phyloP scores from a whole-genome alignment of 345 rosid species.

The Moricandia moricandioides region DNA sequence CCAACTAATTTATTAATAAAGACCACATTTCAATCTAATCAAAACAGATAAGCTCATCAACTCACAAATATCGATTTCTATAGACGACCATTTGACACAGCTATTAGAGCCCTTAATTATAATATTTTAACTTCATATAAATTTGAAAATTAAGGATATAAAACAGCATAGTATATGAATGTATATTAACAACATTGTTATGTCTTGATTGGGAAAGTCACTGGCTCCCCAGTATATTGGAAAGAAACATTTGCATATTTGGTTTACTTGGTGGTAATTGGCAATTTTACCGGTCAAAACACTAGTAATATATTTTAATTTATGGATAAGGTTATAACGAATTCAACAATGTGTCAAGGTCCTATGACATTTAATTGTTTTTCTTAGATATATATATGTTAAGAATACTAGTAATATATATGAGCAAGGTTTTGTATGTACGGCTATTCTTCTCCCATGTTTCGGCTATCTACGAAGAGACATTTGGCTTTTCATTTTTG shows the following conservation, averaged over 20 bases:
- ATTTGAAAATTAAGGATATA: not conserved
- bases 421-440: not conserved
- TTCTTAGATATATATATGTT: not conserved
- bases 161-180: not conserved
- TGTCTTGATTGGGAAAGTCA: conserved; percentile 3
- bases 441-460: conserved; percentile 32
- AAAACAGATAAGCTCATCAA: conserved; percentile 13
- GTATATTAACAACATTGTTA: not conserved
- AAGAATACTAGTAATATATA: not conserved
- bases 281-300: conserved; percentile 11
- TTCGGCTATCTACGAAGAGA: conserved; percentile 31
- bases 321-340: conserved; percentile 29
- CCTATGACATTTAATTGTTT: not conserved
- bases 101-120: conserved; percentile 9
- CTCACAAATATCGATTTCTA: not conserved
- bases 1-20: conserved; percentile 18
- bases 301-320: not conserved
- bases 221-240: conserved; percentile 21
- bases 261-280: conserved; percentile 10
- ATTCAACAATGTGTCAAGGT: conserved; percentile 25
- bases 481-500: conserved; percentile 38
- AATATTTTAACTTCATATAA: not conserved
- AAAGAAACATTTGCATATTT: conserved; percentile 20
- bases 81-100: conserved; percentile 11
- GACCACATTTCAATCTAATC: conserved; percentile 19